Evolutionary conservation across 345 rosid genomes (phyloP).

Genomic region (Euphorbia pulcherrima): DNA sequence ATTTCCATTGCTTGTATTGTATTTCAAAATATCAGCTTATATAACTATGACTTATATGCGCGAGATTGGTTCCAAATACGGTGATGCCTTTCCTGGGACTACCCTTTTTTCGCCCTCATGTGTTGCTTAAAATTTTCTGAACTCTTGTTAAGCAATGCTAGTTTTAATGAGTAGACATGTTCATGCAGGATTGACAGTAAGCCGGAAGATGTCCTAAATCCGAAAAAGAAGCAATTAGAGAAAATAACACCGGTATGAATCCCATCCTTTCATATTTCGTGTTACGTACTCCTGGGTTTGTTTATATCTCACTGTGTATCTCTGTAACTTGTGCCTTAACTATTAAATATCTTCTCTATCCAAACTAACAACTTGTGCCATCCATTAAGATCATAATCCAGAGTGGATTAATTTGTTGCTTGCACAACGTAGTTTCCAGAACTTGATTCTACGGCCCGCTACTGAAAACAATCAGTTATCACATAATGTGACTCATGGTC

Average conservation of each 20-base stretch:
- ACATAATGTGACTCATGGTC: neutral
- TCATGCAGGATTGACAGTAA: slow-evolving; percentile 75
- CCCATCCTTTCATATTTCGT: neutral
- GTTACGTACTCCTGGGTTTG: neutral
- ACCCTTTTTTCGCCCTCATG: neutral
- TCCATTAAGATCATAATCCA: slow-evolving; percentile 4
- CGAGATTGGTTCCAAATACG: neutral
- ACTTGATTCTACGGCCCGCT: slow-evolving; percentile 1
- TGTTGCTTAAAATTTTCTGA: neutral
- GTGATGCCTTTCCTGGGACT: neutral
- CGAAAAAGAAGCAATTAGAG: slow-evolving; percentile 93
- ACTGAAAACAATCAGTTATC: neutral
- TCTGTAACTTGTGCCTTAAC: neutral
- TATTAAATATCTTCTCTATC: no score
- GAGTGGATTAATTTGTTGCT: neutral
- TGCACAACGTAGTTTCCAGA: slow-evolving; percentile 7
- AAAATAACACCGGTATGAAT: slow-evolving; percentile 79
- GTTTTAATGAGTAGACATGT: neutral
- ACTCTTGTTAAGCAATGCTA: neutral
- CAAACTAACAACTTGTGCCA: no score
- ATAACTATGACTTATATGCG: neutral
- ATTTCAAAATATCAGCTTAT: no score
- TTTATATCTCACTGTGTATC: no score
- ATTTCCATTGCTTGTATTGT: neutral
- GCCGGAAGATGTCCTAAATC: slow-evolving; percentile 93